These are phyloP conservation scores for Wickerhamomyces hampshirensis DNA, from an alignment of 805 yeast genomes.

Conservation along the genomic window DNA sequence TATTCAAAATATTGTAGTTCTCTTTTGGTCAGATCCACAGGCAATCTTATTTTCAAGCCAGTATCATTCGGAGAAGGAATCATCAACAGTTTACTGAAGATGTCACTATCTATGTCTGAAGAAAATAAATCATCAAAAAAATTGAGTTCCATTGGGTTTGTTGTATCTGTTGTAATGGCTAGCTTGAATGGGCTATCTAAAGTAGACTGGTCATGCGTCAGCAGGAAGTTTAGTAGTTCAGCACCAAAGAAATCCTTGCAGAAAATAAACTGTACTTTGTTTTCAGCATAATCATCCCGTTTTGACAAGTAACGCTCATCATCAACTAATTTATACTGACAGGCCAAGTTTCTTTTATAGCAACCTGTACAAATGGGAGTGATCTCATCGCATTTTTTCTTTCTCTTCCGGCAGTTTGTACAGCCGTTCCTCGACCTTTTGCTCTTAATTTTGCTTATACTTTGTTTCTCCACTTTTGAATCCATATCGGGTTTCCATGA, in stretches of 20 bases:
- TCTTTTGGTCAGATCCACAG: conserved; percentile 30
- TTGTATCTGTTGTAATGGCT: too few relatives aligned
- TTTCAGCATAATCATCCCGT: conserved; percentile 6
- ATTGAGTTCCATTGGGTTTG: too few relatives aligned
- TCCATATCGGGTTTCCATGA: too few relatives aligned
- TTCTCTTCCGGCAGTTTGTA: conserved; percentile 35
- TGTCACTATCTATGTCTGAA: too few relatives aligned
- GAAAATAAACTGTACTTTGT: conserved; percentile 5
- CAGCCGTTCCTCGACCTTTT: conserved; percentile 35
- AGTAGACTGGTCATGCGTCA: conserved; percentile 4
- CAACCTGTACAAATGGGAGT: conserved; percentile 44
- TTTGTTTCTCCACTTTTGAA: too few relatives aligned
- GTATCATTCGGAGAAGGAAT: too few relatives aligned
- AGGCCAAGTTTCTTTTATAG: conserved; percentile 24
- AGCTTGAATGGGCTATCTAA: conserved; percentile 17
- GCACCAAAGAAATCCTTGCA: conserved; percentile 6
- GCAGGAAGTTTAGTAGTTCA: conserved; percentile 4
- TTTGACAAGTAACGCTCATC: conserved; percentile 9
- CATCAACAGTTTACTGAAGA: too few relatives aligned
- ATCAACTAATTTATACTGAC: conserved; percentile 21
- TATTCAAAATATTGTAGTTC: conserved; percentile 37
- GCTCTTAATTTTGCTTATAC: too few relatives aligned
- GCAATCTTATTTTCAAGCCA: too few relatives aligned
- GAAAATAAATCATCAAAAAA: too few relatives aligned
- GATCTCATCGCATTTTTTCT: conserved; percentile 46